Evolutionary conservation across 495 filamentous ascomycete genomes (phyloP).

Genomic region (Xylaria nigripes): DNA sequence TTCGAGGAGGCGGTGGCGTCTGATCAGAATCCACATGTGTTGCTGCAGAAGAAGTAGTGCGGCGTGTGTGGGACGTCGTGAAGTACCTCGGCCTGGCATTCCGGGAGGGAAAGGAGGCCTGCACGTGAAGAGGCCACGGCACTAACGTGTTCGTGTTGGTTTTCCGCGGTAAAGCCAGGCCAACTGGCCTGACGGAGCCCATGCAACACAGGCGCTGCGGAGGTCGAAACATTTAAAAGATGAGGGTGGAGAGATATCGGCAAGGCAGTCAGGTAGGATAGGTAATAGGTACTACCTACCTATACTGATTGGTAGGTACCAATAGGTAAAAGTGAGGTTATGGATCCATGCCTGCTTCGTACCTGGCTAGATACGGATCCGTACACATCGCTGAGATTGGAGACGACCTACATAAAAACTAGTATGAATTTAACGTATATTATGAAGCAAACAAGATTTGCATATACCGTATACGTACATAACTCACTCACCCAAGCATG

Average conservation of each 20-base stretch:
- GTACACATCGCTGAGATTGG: too few relatives aligned
- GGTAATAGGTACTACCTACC: neutral
- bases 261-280: neutral
- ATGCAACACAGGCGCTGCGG: constrained; percentile 3
- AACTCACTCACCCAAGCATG: too few relatives aligned
- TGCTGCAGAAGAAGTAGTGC: neutral
- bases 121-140: neutral
- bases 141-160: neutral
- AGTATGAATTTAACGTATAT: too few relatives aligned
- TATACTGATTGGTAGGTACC: too few relatives aligned
- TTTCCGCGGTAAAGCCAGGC: neutral
- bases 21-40: neutral
- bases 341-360: too few relatives aligned
- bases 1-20: neutral
- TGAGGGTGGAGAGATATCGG: neutral
- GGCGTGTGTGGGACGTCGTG: constrained; percentile 7
- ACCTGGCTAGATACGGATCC: too few relatives aligned
- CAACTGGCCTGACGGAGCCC: constrained; percentile 4
- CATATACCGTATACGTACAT: too few relatives aligned
- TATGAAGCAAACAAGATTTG: too few relatives aligned
- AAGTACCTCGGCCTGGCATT: constrained; percentile 9
- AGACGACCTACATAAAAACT: too few relatives aligned
- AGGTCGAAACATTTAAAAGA: constrained; percentile 6
- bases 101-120: neutral
- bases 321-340: too few relatives aligned